These are phyloP conservation scores for Candida pseudocylindracea DNA, from an alignment of 1,139 yeast species.

Conservation along the genomic window DNA sequence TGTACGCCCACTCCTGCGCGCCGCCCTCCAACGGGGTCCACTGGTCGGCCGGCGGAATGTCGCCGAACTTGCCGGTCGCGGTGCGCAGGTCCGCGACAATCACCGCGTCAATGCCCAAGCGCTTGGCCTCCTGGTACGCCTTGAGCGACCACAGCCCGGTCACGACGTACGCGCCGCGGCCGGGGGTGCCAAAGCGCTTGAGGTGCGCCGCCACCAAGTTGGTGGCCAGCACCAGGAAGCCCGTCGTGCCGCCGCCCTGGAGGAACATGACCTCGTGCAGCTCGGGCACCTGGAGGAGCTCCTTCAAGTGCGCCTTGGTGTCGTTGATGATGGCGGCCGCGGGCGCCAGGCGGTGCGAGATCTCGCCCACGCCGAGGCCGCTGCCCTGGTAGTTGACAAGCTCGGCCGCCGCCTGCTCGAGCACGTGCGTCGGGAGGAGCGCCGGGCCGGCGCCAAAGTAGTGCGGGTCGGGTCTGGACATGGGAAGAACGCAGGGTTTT, in stretches of 20 bases:
- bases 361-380: conserved; percentile 84
- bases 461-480: conserved; percentile 31
- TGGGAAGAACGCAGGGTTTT: not conserved
- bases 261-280: conserved; percentile 84
- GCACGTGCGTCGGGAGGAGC: conserved; percentile 56
- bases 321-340: conserved; percentile 60
- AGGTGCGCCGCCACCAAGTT: conserved; percentile 63
- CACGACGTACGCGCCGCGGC: conserved; percentile 70
- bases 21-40: conserved; percentile 28
- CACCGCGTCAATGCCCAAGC: conserved; percentile 64
- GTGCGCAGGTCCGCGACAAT: conserved; percentile 42
- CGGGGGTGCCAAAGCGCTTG: conserved; percentile 42
- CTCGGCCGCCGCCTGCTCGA: conserved; percentile 75
- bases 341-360: conserved; percentile 79
- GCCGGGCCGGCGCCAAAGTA: conserved; percentile 99
- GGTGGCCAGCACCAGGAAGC: conserved; percentile 72
- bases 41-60: conserved; percentile 41
- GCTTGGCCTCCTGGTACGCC: conserved; percentile 62
- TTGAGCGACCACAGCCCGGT: conserved; percentile 92
- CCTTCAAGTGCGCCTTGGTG: conserved; percentile 41
- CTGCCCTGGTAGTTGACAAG: conserved; percentile 41
- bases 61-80: conserved; percentile 22
- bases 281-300: conserved; percentile 59
- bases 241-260: conserved; percentile 97
- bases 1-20: conserved; percentile 38